These are phyloP conservation scores for Collybiopsis confluens DNA, from an alignment of 768 basidiomycete genomes.

Conservation along the genomic window DNA sequence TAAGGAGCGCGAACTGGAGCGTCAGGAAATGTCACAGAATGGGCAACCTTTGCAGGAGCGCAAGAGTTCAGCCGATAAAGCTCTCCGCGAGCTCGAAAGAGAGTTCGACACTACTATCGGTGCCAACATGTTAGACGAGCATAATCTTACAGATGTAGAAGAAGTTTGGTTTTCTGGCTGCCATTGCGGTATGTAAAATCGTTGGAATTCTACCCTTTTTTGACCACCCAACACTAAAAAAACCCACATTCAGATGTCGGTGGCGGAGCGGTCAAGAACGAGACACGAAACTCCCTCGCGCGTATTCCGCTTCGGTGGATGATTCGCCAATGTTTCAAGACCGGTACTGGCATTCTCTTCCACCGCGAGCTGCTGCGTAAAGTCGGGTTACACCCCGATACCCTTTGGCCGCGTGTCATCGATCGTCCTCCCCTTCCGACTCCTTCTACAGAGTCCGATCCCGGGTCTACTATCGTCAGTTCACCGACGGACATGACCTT, in stretches of 20 bases:
- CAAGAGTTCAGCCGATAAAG: neutral
- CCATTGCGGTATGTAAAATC: constrained; percentile 30
- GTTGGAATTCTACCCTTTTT: too few relatives aligned
- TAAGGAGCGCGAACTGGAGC: neutral
- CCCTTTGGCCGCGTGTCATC: constrained; percentile 40
- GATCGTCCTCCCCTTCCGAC: constrained; percentile 34
- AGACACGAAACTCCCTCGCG: constrained; percentile 53
- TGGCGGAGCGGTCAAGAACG: constrained; percentile 15
- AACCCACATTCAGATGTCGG: constrained; percentile 31
- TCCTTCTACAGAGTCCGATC: constrained; percentile 10
- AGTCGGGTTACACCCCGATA: constrained; percentile 42
- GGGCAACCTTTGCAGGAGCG: neutral
- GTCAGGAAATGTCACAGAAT: neutral
- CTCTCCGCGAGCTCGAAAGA: neutral
- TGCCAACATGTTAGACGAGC: constrained; percentile 11
- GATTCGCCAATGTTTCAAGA: constrained; percentile 58
- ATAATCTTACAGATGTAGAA: constrained; percentile 1
- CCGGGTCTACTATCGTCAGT: constrained; percentile 13
- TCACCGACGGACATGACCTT: neutral
- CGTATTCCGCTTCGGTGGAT: constrained; percentile 77
- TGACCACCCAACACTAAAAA: too few relatives aligned
- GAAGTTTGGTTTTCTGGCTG: constrained; percentile 12
- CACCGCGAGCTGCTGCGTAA: constrained; percentile 39
- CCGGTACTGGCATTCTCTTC: constrained; percentile 58
- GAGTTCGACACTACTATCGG: neutral